phyloP scores from a whole-genome alignment of 257 asterid genomes.

The Nicotiana attenuata region DNA sequence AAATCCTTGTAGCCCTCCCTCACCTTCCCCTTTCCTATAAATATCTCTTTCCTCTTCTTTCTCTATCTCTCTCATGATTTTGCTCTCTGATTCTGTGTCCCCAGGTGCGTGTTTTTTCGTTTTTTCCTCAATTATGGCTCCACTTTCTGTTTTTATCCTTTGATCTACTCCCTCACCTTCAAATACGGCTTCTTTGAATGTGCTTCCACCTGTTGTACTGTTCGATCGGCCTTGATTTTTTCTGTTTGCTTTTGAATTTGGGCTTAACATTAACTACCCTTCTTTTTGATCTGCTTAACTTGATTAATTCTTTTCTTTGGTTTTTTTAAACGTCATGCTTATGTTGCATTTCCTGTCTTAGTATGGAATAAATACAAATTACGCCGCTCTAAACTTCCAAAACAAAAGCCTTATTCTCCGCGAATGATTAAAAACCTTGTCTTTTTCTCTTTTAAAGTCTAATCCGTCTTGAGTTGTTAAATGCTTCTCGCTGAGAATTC shows the following conservation, averaged over 20 bases:
- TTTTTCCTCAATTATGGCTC: constrained; percentile 6
- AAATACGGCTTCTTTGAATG: constrained; percentile 25
- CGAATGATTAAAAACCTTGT: neutral
- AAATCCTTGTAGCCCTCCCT: neutral
- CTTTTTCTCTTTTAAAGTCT: constrained; percentile 8
- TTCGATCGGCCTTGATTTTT: constrained; percentile 33
- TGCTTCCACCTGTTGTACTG: constrained; percentile 17
- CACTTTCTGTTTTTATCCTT: constrained; percentile 6
- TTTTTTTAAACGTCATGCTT: neutral
- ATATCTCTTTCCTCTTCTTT: constrained; percentile 14
- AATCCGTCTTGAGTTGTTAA: constrained; percentile 24
- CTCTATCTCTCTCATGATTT: constrained; percentile 7
- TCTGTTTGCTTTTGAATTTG: constrained; percentile 11
- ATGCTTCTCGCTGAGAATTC: constrained; percentile 21
- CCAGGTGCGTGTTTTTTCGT: constrained; percentile 28
- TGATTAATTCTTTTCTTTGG: neutral
- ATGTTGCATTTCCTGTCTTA: neutral
- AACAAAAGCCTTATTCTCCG: neutral
- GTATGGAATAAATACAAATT: neutral
- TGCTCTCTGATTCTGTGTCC: constrained; percentile 19
- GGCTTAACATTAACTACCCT: constrained; percentile 19
- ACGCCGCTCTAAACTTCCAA: neutral
- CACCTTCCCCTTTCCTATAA: constrained; percentile 10
- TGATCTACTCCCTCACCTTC: constrained; percentile 28
- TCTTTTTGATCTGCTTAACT: constrained; percentile 27